Evolutionary conservation across 108 stramenopile species (phyloP).

Genomic region (Nitzschia sp.): DNA sequence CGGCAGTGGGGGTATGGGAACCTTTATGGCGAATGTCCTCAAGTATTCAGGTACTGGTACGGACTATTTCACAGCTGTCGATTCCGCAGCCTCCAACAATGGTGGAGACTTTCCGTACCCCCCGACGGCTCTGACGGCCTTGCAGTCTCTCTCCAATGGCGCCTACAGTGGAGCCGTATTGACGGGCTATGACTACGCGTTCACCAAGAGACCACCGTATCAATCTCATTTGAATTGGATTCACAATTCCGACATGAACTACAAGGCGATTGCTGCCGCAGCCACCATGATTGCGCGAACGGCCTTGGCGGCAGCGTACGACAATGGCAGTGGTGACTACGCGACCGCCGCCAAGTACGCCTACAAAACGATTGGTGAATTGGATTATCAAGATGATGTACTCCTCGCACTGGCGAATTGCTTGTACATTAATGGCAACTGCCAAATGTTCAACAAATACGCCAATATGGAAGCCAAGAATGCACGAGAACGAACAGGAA

Average conservation of each 20-base stretch:
- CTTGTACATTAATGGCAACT: constrained; percentile 70
- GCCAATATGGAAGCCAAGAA: constrained; percentile 61
- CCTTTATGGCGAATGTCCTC: constrained; percentile 70
- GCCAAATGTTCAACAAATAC: constrained; percentile 60
- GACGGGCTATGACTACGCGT: constrained; percentile 81
- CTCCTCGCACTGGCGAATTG: constrained; percentile 60
- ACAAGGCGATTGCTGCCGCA: constrained; percentile 74
- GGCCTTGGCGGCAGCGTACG: constrained; percentile 81
- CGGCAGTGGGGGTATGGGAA: constrained; percentile 46
- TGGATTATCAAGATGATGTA: constrained; percentile 53
- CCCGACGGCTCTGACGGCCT: constrained; percentile 76
- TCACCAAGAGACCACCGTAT: constrained; percentile 61
- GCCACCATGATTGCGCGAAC: constrained; percentile 85
- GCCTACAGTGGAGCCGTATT: constrained; percentile 74
- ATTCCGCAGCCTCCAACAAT: constrained; percentile 52
- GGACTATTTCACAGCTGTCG: constrained; percentile 37
- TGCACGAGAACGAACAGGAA: constrained; percentile 53
- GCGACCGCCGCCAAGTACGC: constrained; percentile 69
- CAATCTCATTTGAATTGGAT: constrained; percentile 77
- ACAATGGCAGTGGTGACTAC: constrained; percentile 65
- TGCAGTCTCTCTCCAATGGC: constrained; percentile 54
- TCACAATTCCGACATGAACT: constrained; percentile 46
- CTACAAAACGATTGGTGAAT: constrained; percentile 50
- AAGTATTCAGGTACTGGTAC: constrained; percentile 52
- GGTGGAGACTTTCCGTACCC: constrained; percentile 67